Base-by-base conservation (phyloP, 306 rosid species). In the Vicia sativa region DNA sequence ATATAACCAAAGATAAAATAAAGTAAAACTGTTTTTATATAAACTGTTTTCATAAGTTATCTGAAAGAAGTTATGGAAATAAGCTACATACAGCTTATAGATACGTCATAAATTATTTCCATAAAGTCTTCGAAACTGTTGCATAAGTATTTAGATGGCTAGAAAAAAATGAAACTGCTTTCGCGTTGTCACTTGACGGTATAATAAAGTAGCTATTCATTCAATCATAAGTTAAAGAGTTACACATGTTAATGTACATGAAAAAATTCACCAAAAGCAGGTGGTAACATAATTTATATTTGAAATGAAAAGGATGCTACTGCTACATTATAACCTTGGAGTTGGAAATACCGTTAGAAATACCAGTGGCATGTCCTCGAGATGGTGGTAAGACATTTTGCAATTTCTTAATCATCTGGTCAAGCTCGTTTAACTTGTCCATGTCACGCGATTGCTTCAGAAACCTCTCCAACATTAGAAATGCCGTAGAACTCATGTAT, bases 401-500 rank as follows among this genome's bases (percentile, higher is more conserved):
- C 82, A 90, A 76, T 62, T 82, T 88, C 72, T 83, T 79, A 43
- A 75, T 85, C 91, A 85, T 82, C 78, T 53, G 78, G 58, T 85
- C 80, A 46, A 93, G 89, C 66, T 67, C 82, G 68, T 76, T 83
- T 74, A 90, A 74, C 78, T 80, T 86, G 62, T 86, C 89, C 34
- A 29, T 31, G 6, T 85, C 83, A 57, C 84, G 82, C 1, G 63
- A 69, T 62, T 77, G 78, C 62, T 70, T 44, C 55, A 93, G 67
- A 77, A 76, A 71, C 55, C 86, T 88, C 84, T 86, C 87, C 81
- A 93, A 15, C 82, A 87, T 86, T 43, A 78, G 74, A 68, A 79
- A 88, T 13, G 91, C 70, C 39, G 91, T 56, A 71, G 75, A 75
- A 65, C 95, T 93, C 83, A 87, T 90, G 46, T 80, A 72, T 74